Percentiles rank a stretch among this genome's conserved stretches.
Conservation (phyloP, 306 rosid genomes). For the Gastrolobium bilobum region DNA sequence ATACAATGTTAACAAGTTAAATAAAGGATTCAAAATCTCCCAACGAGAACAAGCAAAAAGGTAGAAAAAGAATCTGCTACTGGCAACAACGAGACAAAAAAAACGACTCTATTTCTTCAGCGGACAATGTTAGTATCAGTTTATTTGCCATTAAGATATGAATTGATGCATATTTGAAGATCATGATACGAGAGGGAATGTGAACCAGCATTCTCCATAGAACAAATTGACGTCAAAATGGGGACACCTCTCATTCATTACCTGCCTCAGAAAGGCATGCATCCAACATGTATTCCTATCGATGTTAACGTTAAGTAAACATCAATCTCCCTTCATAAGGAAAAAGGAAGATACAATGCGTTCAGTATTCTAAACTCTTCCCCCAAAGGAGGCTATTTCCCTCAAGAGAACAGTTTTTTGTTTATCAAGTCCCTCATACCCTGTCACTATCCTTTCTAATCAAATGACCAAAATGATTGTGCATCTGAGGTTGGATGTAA, state of each 20-base stretch:
- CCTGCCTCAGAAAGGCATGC: slow-evolving; percentile 53
- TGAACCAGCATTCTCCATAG: slow-evolving; percentile 34
- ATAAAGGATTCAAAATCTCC: too few species aligned
- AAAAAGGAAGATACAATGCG: slow-evolving; percentile 72
- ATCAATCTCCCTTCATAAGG: slow-evolving; percentile 63
- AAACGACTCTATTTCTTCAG: too few species aligned
- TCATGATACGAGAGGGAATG: slow-evolving; percentile 27
- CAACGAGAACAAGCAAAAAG: too few species aligned
- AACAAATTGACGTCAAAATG: slow-evolving; percentile 19
- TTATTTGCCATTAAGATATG: slow-evolving; percentile 31
- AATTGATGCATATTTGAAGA: slow-evolving; percentile 6
- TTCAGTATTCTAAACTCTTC: slow-evolving; percentile 60
- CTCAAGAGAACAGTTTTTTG: slow-evolving; percentile 58
- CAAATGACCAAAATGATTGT: slow-evolving; percentile 83
- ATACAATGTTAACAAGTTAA: too few species aligned
- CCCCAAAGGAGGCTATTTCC: slow-evolving; percentile 64
- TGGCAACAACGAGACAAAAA: too few species aligned
- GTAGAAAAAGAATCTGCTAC: too few species aligned
- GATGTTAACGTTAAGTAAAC: slow-evolving; percentile 56
- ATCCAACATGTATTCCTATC: slow-evolving; percentile 59
- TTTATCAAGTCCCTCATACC: slow-evolving; percentile 54
- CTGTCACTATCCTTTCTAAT: slow-evolving; percentile 54
- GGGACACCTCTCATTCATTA: slow-evolving; percentile 34
- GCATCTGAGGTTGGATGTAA: slow-evolving; percentile 69
- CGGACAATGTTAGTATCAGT: too few species aligned